Evolutionary conservation across 306 rosid species (phyloP).

Genomic region (Nissolia schottii): DNA sequence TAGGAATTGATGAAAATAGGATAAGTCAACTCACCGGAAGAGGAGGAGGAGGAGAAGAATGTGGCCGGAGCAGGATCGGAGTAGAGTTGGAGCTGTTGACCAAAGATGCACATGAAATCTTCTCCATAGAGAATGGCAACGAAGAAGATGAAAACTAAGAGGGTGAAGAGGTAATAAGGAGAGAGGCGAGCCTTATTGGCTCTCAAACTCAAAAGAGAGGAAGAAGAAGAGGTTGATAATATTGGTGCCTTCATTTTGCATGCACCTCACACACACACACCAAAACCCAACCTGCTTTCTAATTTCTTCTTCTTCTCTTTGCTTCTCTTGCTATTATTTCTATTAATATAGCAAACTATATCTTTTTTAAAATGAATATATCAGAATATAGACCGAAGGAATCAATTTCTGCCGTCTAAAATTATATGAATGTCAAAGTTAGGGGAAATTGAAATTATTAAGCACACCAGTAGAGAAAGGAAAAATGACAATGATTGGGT

Average conservation of each 20-base stretch:
- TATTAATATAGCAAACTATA: constrained; percentile 9
- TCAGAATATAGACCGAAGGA: too few species aligned
- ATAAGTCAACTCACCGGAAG: constrained; percentile 45
- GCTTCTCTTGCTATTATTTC: neutral
- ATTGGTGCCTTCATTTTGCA: constrained; percentile 62
- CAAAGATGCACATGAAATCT: constrained; percentile 62
- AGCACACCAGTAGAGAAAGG: neutral
- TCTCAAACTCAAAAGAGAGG: constrained; percentile 37
- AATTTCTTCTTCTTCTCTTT: neutral
- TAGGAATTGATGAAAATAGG: neutral
- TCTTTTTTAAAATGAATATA: too few species aligned
- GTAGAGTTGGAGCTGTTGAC: constrained; percentile 48
- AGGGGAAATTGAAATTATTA: neutral
- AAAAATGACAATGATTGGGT: neutral
- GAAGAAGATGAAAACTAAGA: constrained; percentile 68
- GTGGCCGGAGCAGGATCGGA: constrained; percentile 22
- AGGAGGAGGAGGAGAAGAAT: constrained; percentile 21
- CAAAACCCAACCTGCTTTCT: neutral
- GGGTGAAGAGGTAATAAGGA: constrained; percentile 63
- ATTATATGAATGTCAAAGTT: too few species aligned
- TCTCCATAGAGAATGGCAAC: constrained; percentile 65
- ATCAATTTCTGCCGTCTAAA: neutral
- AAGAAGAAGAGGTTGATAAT: constrained; percentile 44
- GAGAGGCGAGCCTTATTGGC: constrained; percentile 64
- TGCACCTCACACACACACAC: constrained; percentile 8